Base-by-base conservation (phyloP, 2,329 filamentous ascomycete genomes). In the Thielaviopsis populi region DNA sequence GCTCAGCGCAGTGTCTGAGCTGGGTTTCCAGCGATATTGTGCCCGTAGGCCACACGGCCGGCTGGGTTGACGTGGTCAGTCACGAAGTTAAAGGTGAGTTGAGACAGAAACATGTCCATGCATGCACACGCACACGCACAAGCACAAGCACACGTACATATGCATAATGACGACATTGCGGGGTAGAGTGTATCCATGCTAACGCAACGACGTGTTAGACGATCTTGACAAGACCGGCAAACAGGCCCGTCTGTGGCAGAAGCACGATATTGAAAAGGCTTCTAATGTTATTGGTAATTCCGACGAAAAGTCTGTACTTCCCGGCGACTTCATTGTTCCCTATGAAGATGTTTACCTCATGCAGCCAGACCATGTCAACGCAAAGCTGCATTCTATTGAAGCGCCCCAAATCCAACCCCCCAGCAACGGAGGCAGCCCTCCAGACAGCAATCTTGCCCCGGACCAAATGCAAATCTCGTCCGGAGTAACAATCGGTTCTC, bases 1-100 rank as follows among this genome's bases (percentile, higher is more conserved):
- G 83, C 2, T 80, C 83, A 17, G 79, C 79, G 0, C 84, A 87
- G 70, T 84, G 84, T 70, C 83, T 87, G 82, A 84, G 84, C 61
- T 86, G 84, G 84, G 76, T 87, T 62, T 85, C 83, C 11, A 84
- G 80, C 37, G 80, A 83, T 62, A 76, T 86, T 19, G 69, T 78
- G 1, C 83, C 83, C 0, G 70, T 75, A 13, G 79, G 77, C 0
- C 69, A 79, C 17, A 73, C 72, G 6, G 79, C 83, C 58, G 81
- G 82, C 10, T 85, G 83, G 81, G 72, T 84, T 19, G 79, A 82
- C 64, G 77, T 86, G 58, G 78, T 82, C 24, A 78, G 79, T 15
- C 78, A 82, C 61, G 76, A 81, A 61, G 75, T 82, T 30, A 72
- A 74, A 48, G 80, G 80, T 80, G 73, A 74, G 77, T 69, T 53